Conservation (phyloP, 768 basidiomycete species). For the Mycena albidolilacea region DNA sequence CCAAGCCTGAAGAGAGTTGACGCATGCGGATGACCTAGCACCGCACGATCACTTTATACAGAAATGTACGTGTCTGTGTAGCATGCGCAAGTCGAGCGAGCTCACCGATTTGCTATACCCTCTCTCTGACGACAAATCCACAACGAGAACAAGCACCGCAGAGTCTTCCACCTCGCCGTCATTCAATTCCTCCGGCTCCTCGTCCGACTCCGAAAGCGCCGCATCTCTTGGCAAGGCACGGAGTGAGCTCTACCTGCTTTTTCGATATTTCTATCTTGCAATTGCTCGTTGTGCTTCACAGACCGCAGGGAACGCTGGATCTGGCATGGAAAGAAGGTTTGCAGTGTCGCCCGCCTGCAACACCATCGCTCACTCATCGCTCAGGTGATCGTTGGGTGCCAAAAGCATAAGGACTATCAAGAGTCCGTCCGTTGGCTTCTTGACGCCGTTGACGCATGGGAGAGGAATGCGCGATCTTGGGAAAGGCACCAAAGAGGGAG, state of each 20-base stretch:
- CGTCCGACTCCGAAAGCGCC: conserved; percentile 6
- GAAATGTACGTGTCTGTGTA: conserved; percentile 51
- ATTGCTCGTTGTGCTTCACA: not conserved
- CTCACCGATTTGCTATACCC: conserved; percentile 51
- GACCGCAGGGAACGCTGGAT: conserved; percentile 95
- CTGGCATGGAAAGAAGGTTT: conserved; percentile 92
- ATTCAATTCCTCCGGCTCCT: conserved; percentile 15
- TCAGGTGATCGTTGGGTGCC: conserved; percentile 90
- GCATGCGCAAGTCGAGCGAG: not conserved
- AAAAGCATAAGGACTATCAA: conserved; percentile 93
- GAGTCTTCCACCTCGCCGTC: conserved; percentile 21
- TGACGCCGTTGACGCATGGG: conserved; percentile 73
- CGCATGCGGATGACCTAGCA: conserved; percentile 78
- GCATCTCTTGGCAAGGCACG: not conserved
- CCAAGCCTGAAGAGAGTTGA: conserved; percentile 72
- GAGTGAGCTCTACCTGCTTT: conserved; percentile 12
- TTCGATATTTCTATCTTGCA: not conserved
- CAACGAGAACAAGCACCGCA: not conserved
- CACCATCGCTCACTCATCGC: conserved; percentile 2
- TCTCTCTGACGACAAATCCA: conserved; percentile 41
- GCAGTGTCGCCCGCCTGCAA: not conserved
- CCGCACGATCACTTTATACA: conserved; percentile 77
- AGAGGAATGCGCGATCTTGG: conserved; percentile 58
- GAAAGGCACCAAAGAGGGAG: conserved; percentile 46
- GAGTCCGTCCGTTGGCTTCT: conserved; percentile 83